A percentile compares a stretch with the other conserved stretches of the same genome.
Conservation (phyloP, 345 rosid genomes). For the Acer campestre region DNA sequence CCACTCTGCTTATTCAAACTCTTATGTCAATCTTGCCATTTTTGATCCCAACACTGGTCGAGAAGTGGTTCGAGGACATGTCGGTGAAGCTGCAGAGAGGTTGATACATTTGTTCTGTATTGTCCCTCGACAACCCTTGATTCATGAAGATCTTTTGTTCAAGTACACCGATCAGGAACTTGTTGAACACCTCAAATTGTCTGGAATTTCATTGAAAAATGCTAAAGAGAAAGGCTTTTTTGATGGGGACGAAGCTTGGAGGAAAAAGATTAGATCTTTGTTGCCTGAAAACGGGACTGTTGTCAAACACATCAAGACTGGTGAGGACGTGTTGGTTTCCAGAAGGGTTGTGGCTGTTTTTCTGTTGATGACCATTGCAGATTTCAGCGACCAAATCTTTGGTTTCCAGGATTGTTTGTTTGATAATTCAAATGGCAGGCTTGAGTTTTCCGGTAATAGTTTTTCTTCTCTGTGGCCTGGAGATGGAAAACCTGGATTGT, state of each 20-base stretch:
- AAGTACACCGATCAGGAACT: slow-evolving; percentile 71
- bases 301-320: slow-evolving; percentile 78
- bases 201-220: slow-evolving; percentile 54
- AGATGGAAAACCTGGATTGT: slow-evolving; percentile 81
- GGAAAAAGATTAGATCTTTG: slow-evolving; percentile 65
- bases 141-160: slow-evolving; percentile 83
- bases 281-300: slow-evolving; percentile 60
- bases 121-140: slow-evolving; percentile 78
- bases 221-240: slow-evolving; percentile 68
- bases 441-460: slow-evolving; percentile 68
- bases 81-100: slow-evolving; percentile 81
- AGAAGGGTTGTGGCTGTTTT: slow-evolving; percentile 75
- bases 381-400: slow-evolving; percentile 86
- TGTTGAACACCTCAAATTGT: slow-evolving; percentile 56
- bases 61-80: slow-evolving; percentile 75
- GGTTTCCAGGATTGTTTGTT: slow-evolving; percentile 74
- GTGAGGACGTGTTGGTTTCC: slow-evolving; percentile 63
- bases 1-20: slow-evolving; percentile 95
- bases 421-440: slow-evolving; percentile 59
- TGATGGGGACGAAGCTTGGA: slow-evolving; percentile 67
- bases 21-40: slow-evolving; percentile 88
- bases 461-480: slow-evolving; percentile 83
- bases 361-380: slow-evolving; percentile 84
- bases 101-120: slow-evolving; percentile 84
- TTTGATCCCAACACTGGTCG: slow-evolving; percentile 87